phyloP scores from a whole-genome alignment of 306 rosid species.

The Cicer cuneatum region DNA sequence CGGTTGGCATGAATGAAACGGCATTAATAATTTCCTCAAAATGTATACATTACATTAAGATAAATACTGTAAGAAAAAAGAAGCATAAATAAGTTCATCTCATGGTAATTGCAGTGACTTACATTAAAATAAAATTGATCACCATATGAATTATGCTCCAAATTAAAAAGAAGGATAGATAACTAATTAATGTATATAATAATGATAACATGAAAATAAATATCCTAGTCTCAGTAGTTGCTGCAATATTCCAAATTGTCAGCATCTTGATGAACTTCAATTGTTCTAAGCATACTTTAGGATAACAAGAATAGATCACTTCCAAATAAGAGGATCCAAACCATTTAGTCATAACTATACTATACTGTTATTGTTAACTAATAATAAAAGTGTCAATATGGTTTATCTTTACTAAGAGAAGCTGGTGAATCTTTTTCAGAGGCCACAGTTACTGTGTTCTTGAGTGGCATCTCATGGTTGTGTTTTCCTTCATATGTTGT shows the following conservation, averaged over 20 bases:
- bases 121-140: too few relatives aligned
- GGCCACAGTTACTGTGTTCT: constrained; percentile 53
- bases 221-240: too few relatives aligned
- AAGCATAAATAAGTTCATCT: too few relatives aligned
- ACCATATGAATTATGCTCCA: too few relatives aligned
- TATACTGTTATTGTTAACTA: constrained; percentile 30
- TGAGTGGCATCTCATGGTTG: constrained; percentile 83
- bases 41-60: too few relatives aligned
- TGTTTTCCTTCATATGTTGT: constrained; percentile 97
- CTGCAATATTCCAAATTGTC: not conserved
- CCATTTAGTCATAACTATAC: constrained; percentile 4
- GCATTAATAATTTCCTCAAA: not conserved
- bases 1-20: constrained; percentile 39
- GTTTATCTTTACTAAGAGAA: constrained; percentile 54
- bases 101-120: too few relatives aligned
- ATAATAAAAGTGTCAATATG: constrained; percentile 33
- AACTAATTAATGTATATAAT: too few relatives aligned
- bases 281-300: not conserved
- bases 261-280: constrained; percentile 30
- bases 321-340: not conserved
- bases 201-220: too few relatives aligned
- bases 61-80: too few relatives aligned
- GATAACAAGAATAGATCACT: too few relatives aligned
- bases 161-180: too few relatives aligned
- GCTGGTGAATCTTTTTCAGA: constrained; percentile 61